Evolutionary conservation across 495 filamentous ascomycete species (phyloP), one percentile per base, ranked within the genome.

Genomic region (Chaetomium tenue): DNA sequence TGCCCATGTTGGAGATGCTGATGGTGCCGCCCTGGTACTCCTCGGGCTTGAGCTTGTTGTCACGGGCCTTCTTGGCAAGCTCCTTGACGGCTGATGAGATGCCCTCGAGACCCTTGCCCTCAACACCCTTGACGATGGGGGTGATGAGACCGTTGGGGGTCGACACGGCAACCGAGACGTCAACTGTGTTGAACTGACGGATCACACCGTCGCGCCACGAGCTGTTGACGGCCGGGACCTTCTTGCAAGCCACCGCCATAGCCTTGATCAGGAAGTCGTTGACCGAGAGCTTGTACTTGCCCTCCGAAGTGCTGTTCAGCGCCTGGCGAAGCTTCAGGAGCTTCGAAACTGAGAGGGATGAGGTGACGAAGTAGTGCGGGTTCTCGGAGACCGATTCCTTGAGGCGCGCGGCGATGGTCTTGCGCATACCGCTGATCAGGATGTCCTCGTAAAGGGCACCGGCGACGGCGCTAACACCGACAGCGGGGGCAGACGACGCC

Each of bases 201-300:
- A 98, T 95, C 56, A 92, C 82, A 61, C 91, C 92, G 70, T 89
- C 89, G 60, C 84, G 88, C 93, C 95, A 98, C 73, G 89, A 91
- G 61, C 91, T 93, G 84, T 98, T 98, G 77, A 95, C 95, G 63
- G 89, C 85, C 12, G 94, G 94, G 30, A 97, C 92, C 84, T 95
- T 97, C 79, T 88, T 88, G 72, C 88, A 90, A 59, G 94, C 95
- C 63, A 89, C 82, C 60, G 86, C 91, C 54, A 92, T 88, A 54
- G 95, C 94, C 85, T 99, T 99, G 84, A 99, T 89, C 46, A 99
- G 82, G 85, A 99, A 99, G 80, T 99, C 94, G 76, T 99, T 99
- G 78, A 99, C 90, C 18, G 92, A 97, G 40, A 99, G 91, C 86
- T 96, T 98, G 86, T 96, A 98, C 75, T 91, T 88, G 78, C 94